Conservation (phyloP, 2,329 filamentous ascomycete genomes). For the Orbilia quercus region DNA sequence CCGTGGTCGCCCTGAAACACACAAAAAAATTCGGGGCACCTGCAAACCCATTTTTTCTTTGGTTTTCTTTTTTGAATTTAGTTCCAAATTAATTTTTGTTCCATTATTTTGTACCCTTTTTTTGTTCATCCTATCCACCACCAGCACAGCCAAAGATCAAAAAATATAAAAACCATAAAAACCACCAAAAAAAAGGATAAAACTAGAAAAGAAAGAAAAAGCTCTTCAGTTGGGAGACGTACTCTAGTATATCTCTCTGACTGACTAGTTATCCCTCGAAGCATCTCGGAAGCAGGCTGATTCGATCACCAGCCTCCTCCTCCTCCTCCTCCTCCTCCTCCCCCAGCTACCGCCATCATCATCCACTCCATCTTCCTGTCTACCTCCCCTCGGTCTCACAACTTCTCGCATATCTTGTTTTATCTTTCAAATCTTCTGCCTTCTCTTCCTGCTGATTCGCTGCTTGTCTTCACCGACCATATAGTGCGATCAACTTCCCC, state of each 20-base stretch:
- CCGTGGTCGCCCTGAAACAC: constrained; percentile 25
- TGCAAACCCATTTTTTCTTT: constrained; percentile 7
- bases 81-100: no score
- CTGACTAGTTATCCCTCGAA: not conserved
- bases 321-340: not conserved
- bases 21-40: constrained; percentile 9
- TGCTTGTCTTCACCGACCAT: not conserved
- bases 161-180: constrained; percentile 27
- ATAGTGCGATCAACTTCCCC: not conserved
- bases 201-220: constrained; percentile 23
- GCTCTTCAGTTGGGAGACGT: not conserved
- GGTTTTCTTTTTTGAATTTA: constrained; percentile 5
- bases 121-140: constrained; percentile 14
- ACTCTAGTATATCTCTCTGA: not conserved
- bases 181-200: constrained; percentile 19
- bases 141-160: constrained; percentile 4
- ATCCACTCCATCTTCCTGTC: no score
- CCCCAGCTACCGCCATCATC: not conserved
- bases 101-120: no score
- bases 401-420: not conserved
- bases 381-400: not conserved
- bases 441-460: not conserved
- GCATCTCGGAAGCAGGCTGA: not conserved
- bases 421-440: not conserved
- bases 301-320: not conserved